These are phyloP conservation scores for Cladorrhinum samala DNA, from an alignment of 495 filamentous ascomycete species.

Conservation along the genomic window DNA sequence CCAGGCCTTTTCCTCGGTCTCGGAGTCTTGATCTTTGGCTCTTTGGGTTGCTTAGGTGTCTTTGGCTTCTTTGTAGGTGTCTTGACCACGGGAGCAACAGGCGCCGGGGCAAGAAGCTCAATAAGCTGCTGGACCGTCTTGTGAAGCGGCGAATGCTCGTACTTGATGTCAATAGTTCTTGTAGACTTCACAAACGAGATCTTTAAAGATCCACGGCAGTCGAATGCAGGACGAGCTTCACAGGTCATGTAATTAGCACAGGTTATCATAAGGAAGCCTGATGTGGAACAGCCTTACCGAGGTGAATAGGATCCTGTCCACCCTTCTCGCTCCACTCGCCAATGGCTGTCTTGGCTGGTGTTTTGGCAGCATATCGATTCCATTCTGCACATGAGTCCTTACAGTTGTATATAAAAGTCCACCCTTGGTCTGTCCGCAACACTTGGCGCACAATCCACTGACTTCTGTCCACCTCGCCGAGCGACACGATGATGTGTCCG, in stretches of 20 bases:
- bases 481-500: constrained; percentile 33
- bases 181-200: constrained; percentile 37
- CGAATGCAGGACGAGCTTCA: constrained; percentile 43
- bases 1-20: constrained; percentile 51
- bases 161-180: constrained; percentile 38
- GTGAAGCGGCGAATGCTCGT: constrained; percentile 43
- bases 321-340: constrained; percentile 37
- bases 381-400: constrained; percentile 43
- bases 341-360: constrained; percentile 27
- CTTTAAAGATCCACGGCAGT: constrained; percentile 40
- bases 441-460: constrained; percentile 37
- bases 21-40: constrained; percentile 50
- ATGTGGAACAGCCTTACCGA: constrained; percentile 21
- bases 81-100: constrained; percentile 14
- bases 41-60: constrained; percentile 28
- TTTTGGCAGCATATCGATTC: constrained; percentile 37
- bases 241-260: constrained; percentile 14
- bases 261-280: neutral
- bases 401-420: constrained; percentile 45
- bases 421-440: constrained; percentile 35
- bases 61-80: constrained; percentile 28
- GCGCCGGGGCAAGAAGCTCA: constrained; percentile 31
- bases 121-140: constrained; percentile 39
- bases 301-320: constrained; percentile 33
- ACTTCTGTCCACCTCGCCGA: constrained; percentile 36